Evolutionary conservation across 257 asterid species (phyloP).

Genomic region (Gentiana straminea): DNA sequence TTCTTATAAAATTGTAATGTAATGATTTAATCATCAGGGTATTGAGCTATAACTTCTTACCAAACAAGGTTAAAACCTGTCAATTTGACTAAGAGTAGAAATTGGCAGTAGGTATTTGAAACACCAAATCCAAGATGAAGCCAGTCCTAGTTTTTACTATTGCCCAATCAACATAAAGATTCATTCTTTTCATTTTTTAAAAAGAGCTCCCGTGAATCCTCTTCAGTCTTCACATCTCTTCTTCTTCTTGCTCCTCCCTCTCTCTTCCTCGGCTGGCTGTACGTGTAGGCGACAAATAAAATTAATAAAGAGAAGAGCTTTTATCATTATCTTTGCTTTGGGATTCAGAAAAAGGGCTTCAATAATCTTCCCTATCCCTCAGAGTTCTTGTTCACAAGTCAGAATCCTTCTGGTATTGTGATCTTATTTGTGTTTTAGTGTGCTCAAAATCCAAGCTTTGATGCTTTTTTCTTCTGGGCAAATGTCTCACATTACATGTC

Average conservation of each 20-base stretch:
- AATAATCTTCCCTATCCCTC: not conserved
- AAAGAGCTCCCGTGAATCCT: conserved; percentile 51
- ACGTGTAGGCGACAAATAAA: not conserved
- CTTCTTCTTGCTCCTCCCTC: conserved; percentile 50
- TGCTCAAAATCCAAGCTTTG: not conserved
- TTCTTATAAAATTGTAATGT: too few relatives aligned
- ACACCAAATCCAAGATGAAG: too few relatives aligned
- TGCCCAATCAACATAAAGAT: conserved; percentile 1
- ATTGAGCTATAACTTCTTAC: too few relatives aligned
- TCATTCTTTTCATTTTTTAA: conserved; percentile 18
- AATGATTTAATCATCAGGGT: too few relatives aligned
- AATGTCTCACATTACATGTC: not conserved
- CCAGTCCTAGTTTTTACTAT: not conserved
- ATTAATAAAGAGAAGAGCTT: conserved; percentile 6
- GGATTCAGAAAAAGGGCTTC: conserved; percentile 4
- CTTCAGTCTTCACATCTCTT: conserved; percentile 36
- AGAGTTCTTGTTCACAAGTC: not conserved
- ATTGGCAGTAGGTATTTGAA: too few relatives aligned
- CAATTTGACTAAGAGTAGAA: too few relatives aligned
- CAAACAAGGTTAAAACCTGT: too few relatives aligned
- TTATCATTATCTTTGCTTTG: not conserved
- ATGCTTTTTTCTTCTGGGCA: not conserved
- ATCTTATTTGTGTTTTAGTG: not conserved
- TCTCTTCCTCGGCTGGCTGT: conserved; percentile 21
- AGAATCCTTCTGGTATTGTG: not conserved